Evolutionary conservation across 1,284 basidiomycete genomes (phyloP).

Genomic region (Rhizoctonia solani): DNA sequence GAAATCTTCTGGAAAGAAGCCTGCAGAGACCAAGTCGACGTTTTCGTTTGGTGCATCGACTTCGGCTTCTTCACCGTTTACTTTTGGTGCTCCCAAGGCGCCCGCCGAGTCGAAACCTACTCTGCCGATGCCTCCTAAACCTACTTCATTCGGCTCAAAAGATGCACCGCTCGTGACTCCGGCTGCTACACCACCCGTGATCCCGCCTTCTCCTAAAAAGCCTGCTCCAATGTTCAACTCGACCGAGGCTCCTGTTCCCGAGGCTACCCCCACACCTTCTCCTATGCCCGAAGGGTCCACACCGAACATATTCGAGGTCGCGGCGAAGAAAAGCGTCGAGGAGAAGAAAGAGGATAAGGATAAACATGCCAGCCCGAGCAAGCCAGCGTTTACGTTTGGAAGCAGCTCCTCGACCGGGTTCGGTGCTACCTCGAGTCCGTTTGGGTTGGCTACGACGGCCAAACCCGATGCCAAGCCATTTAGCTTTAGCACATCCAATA

Average conservation of each 20-base stretch:
- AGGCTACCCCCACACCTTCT: conserved; percentile 15
- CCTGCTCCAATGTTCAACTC: conserved; percentile 29
- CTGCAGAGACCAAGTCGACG: not conserved
- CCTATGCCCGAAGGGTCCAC: conserved; percentile 17
- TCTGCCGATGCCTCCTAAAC: too few relatives aligned
- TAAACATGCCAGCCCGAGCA: too few relatives aligned
- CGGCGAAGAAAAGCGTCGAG: not conserved
- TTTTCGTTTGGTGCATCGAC: conserved; percentile 19
- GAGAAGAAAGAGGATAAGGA: too few relatives aligned
- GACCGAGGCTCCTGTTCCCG: not conserved
- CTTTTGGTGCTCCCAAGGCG: not conserved
- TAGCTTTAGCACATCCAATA: conserved; percentile 31
- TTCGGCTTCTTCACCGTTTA: not conserved
- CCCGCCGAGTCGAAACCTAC: too few relatives aligned
- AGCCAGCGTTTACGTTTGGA: conserved; percentile 35
- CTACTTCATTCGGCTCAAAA: conserved; percentile 6
- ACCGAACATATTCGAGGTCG: conserved; percentile 14
- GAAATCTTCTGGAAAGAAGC: conserved; percentile 13
- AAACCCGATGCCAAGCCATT: conserved; percentile 30
- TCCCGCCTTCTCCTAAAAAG: conserved; percentile 18
- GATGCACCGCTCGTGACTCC: conserved; percentile 15
- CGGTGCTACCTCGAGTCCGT: too few relatives aligned
- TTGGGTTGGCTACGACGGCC: conserved; percentile 11
- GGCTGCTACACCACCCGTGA: conserved; percentile 5
- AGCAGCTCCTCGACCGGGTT: conserved; percentile 30